Evolutionary conservation across 164 flowering plant species (phyloP).

Genomic region (Vitis labrusca): DNA sequence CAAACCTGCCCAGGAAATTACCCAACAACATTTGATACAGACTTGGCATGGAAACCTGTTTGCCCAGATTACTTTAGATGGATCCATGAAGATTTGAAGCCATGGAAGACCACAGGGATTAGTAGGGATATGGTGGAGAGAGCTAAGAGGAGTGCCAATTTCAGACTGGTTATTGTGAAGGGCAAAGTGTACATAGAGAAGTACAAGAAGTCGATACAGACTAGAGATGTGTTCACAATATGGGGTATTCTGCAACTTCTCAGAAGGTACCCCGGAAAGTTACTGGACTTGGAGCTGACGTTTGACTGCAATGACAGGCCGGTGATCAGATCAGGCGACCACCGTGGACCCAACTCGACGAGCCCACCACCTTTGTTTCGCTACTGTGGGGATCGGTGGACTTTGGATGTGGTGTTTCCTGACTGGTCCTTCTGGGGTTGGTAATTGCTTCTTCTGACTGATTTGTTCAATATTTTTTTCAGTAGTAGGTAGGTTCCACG

Average conservation of each 20-base stretch:
- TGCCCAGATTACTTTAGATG: constrained; percentile 29
- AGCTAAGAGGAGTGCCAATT: constrained; percentile 16
- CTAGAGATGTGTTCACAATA: constrained; percentile 23
- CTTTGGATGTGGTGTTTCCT: constrained; percentile 28
- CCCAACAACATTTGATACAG: constrained; percentile 9
- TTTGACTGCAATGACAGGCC: constrained; percentile 27
- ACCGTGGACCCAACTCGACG: constrained; percentile 4
- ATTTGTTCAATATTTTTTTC: neutral
- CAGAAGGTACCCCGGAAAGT: constrained; percentile 22
- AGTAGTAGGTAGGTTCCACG: too few relatives aligned
- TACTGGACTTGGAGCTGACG: constrained; percentile 31
- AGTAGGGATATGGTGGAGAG: constrained; percentile 27
- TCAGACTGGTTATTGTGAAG: constrained; percentile 11
- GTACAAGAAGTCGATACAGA: constrained; percentile 23
- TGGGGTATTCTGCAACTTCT: constrained; percentile 34
- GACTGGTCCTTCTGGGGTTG: constrained; percentile 42
- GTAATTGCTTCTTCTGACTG: neutral
- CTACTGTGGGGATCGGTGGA: constrained; percentile 22
- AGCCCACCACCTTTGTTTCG: constrained; percentile 31
- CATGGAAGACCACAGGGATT: constrained; percentile 22
- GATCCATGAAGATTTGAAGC: constrained; percentile 24
- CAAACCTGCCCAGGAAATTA: constrained; percentile 20
- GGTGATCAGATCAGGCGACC: constrained; percentile 12
- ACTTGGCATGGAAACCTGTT: neutral
- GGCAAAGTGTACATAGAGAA: constrained; percentile 22